A percentile compares a stretch with the other conserved stretches of the same genome.
These are phyloP conservation scores for Mycena chlorophos DNA, from an alignment of 768 basidiomycete species.

Conservation along the genomic window DNA sequence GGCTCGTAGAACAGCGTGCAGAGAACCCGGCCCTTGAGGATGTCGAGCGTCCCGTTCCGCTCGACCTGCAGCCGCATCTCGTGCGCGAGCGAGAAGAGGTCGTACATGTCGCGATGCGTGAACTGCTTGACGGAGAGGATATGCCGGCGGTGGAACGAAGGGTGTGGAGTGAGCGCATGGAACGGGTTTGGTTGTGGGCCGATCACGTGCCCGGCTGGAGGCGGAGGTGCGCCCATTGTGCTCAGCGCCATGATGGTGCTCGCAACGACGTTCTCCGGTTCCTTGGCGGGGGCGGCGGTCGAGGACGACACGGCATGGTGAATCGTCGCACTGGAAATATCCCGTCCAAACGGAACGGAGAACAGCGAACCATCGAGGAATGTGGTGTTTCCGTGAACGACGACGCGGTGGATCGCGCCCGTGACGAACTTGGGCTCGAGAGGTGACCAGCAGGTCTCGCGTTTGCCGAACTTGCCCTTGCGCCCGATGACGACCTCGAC, in stretches of 20 bases:
- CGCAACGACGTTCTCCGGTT: conserved; percentile 26
- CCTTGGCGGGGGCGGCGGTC: conserved; percentile 29
- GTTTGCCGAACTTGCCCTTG: conserved; percentile 53
- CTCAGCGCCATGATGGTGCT: conserved; percentile 30
- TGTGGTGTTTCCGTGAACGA: conserved; percentile 84
- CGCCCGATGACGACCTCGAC: conserved; percentile 93
- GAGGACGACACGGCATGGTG: conserved; percentile 35
- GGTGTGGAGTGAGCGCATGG: conserved; percentile 8
- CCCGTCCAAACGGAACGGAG: conserved; percentile 60
- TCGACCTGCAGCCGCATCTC: conserved; percentile 98
- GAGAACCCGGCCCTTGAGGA: conserved; percentile 87
- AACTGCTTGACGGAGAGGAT: conserved; percentile 96
- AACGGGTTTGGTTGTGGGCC: conserved; percentile 21
- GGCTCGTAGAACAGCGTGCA: conserved; percentile 96
- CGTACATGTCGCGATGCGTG: conserved; percentile 83
- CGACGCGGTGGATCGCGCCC: conserved; percentile 86
- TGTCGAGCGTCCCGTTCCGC: conserved; percentile 82
- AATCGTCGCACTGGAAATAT: conserved; percentile 65
- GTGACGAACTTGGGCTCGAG: conserved; percentile 59
- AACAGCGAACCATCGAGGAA: conserved; percentile 83
- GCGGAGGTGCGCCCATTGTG: conserved; percentile 18
- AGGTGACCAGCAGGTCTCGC: conserved; percentile 76
- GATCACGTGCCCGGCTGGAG: background rate
- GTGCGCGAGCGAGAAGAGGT: conserved; percentile 90
- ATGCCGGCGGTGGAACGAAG: conserved; percentile 81